A percentile compares a stretch with the other conserved stretches of the same genome.
Evolutionary conservation across 805 yeast species (phyloP).

Genomic region (Yamadazyma akitaensis): DNA sequence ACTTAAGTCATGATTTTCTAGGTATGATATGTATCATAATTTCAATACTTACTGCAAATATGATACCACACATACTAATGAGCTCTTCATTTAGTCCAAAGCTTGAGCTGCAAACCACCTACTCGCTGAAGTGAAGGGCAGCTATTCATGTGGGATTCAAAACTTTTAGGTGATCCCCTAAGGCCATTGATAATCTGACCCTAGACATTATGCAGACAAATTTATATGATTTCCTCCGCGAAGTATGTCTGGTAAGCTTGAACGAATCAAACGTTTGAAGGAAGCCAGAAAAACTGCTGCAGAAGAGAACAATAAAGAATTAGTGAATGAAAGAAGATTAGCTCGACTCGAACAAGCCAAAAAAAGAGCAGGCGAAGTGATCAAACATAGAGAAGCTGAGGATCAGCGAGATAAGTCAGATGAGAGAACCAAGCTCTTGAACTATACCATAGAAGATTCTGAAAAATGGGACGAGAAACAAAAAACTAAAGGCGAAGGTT

Average conservation of each 20-base stretch:
- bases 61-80: no score
- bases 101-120: no score
- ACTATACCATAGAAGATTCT: constrained; percentile 56
- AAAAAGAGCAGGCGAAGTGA: neutral
- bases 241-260: constrained; percentile 5
- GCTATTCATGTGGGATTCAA: no score
- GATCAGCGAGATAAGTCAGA: neutral
- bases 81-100: no score
- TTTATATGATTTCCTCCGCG: neutral
- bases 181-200: no score
- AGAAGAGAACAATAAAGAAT: constrained; percentile 4
- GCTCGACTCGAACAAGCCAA: constrained; percentile 2
- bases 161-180: no score
- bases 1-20: no score
- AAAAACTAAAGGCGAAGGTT: constrained; percentile 29
- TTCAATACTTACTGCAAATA: no score
- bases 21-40: no score
- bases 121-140: no score
- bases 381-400: neutral
- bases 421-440: constrained; percentile 9
- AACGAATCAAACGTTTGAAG: constrained; percentile 2
- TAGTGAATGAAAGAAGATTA: constrained; percentile 1
- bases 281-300: constrained; percentile 4
- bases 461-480: constrained; percentile 54
- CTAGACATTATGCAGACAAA: neutral